A percentile compares a stretch with the other conserved stretches of the same genome.
Conservation (phyloP, 148 eudicot genomes). For the Polygonum aviculare region DNA sequence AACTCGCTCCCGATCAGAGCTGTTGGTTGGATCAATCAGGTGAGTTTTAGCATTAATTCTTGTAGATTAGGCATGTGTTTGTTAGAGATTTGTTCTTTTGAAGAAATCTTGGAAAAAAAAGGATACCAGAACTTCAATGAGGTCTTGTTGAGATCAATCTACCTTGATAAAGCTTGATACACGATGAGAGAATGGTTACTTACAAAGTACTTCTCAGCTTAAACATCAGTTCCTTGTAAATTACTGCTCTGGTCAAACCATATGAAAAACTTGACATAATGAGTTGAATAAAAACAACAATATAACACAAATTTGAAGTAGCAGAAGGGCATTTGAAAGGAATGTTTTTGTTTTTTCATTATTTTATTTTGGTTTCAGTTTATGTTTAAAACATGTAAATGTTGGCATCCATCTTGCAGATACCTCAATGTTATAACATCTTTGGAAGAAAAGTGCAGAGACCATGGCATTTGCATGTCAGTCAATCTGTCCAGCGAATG, state of each 20-base stretch:
- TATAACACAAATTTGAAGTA: not conserved
- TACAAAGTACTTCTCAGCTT: too few species aligned
- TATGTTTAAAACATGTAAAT: not conserved
- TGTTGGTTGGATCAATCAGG: conserved; percentile 46
- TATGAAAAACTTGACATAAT: not conserved
- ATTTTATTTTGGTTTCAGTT: not conserved
- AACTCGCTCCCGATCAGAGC: conserved; percentile 28
- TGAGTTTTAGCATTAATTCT: conserved; percentile 19
- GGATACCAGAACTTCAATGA: too few species aligned
- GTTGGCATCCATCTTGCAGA: conserved; percentile 30
- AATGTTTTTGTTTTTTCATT: not conserved
- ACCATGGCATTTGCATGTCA: conserved; percentile 25
- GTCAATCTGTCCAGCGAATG: conserved; percentile 34
- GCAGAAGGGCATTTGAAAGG: not conserved
- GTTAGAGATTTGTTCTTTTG: not conserved
- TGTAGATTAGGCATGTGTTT: not conserved
- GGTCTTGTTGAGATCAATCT: too few species aligned
- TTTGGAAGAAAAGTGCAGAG: conserved; percentile 38
- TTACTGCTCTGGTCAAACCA: not conserved
- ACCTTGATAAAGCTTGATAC: too few species aligned
- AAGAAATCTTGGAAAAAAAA: not conserved
- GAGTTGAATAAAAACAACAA: not conserved
- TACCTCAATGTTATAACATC: conserved; percentile 31
- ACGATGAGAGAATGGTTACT: too few species aligned
- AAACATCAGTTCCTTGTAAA: too few species aligned